phyloP scores from a whole-genome alignment of 1,284 basidiomycete genomes.

The Ganoderma sinense region DNA sequence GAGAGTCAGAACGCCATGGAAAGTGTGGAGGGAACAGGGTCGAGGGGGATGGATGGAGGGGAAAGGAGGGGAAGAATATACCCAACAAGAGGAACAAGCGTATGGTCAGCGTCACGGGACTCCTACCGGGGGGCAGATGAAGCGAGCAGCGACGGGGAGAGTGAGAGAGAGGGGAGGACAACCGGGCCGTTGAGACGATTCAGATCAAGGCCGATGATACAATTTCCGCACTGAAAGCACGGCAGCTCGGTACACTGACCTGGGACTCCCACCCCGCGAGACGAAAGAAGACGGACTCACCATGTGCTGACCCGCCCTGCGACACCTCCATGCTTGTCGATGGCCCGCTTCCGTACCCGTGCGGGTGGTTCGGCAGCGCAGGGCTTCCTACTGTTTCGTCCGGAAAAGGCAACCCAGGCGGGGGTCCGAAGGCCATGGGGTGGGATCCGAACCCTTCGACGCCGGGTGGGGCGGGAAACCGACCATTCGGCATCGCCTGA shows the following conservation, averaged over 20 bases:
- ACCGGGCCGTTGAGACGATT: constrained; percentile 43
- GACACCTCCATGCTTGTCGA: constrained; percentile 39
- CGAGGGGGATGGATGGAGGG: background rate
- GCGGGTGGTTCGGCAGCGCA: constrained; percentile 29
- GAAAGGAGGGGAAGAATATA: background rate
- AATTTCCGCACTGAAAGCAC: constrained; percentile 86
- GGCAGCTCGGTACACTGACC: constrained; percentile 80
- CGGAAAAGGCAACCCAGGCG: constrained; percentile 64
- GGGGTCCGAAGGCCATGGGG: constrained; percentile 60
- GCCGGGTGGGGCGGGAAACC: constrained; percentile 31
- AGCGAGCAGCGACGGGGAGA: constrained; percentile 40
- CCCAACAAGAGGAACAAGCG: constrained; percentile 37
- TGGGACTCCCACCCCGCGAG: constrained; percentile 72
- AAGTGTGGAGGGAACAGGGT: background rate
- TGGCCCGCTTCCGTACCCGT: constrained; percentile 34
- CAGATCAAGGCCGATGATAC: constrained; percentile 67
- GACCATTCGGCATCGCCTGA: constrained; percentile 35
- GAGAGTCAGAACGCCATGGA: background rate
- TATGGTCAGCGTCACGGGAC: constrained; percentile 43
- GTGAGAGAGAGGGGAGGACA: constrained; percentile 31
- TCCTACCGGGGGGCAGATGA: constrained; percentile 42
- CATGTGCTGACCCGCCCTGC: constrained; percentile 54
- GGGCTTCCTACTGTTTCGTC: constrained; percentile 45
- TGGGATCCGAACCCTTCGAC: constrained; percentile 34
- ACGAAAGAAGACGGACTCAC: constrained; percentile 66